A percentile compares a stretch with the other conserved stretches of the same genome.
Evolutionary conservation across 352 stramenopile species (phyloP).

Genomic region (Globisporangium paroecandrum): DNA sequence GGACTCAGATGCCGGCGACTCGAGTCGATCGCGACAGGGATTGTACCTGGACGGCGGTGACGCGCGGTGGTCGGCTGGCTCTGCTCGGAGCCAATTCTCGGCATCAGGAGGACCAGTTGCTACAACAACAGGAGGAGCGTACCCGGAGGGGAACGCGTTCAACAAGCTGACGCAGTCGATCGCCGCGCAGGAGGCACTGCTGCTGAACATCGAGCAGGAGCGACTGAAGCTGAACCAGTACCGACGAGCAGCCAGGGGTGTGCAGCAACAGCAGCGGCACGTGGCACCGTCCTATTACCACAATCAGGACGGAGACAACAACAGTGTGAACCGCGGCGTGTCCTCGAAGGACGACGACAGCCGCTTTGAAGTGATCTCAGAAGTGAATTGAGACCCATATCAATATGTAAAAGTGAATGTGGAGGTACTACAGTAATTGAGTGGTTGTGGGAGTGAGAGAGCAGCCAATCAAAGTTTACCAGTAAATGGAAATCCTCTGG

Average conservation of each 20-base stretch:
- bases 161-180: conserved; percentile 18
- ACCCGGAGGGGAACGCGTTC: conserved; percentile 6
- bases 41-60: background rate
- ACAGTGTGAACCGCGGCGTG: background rate
- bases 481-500: no score
- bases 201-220: conserved; percentile 15
- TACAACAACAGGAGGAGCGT: background rate
- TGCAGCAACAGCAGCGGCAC: background rate
- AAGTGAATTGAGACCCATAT: background rate
- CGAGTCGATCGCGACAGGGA: background rate
- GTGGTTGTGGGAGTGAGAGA: no score
- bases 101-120: background rate
- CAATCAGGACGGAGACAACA: no score
- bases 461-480: no score
- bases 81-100: background rate
- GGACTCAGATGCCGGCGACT: background rate
- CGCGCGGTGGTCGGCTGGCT: background rate
- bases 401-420: no score
- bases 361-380: conserved; percentile 27
- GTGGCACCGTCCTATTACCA: background rate
- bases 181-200: conserved; percentile 17
- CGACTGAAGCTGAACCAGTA: conserved; percentile 11
- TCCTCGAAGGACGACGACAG: background rate
- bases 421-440: no score
- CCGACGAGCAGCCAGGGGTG: background rate